Evolutionary conservation across 2,329 filamentous ascomycete genomes (phyloP).

Genomic region (Thermothelomyces thermophilus): DNA sequence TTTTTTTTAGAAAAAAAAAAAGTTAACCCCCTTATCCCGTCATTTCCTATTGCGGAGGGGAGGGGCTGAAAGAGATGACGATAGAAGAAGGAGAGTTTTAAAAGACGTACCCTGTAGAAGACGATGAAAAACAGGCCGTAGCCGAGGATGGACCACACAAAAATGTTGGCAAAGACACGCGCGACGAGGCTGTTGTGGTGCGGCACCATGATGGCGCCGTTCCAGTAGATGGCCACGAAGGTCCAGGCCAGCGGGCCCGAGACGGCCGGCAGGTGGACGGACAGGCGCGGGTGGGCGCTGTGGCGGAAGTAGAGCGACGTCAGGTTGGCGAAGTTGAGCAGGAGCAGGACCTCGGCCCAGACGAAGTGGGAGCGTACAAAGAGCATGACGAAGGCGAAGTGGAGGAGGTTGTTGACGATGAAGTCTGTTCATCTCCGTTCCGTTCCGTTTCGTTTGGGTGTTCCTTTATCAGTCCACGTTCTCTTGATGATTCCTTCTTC

Average conservation of each 20-base stretch:
- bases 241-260: constrained; percentile 80
- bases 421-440: constrained; percentile 56
- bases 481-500: no score
- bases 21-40: no score
- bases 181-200: constrained; percentile 59
- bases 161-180: constrained; percentile 78
- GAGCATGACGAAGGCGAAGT: constrained; percentile 75
- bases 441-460: no score
- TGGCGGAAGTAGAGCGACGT: constrained; percentile 75
- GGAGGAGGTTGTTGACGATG: constrained; percentile 76
- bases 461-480: no score
- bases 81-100: not conserved
- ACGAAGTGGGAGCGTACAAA: constrained; percentile 72
- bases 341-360: constrained; percentile 67
- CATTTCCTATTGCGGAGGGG: no score
- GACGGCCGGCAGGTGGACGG: constrained; percentile 69
- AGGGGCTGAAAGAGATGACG: no score
- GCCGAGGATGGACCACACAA: constrained; percentile 75
- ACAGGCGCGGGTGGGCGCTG: constrained; percentile 58
- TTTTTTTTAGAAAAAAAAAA: no score
- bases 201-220: constrained; percentile 75
- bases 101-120: constrained; percentile 55
- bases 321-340: constrained; percentile 79
- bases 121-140: constrained; percentile 73
- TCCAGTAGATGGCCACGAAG: constrained; percentile 82